Evolutionary conservation across 148 eudicot species (phyloP).

Genomic region (Camellia sinensis): DNA sequence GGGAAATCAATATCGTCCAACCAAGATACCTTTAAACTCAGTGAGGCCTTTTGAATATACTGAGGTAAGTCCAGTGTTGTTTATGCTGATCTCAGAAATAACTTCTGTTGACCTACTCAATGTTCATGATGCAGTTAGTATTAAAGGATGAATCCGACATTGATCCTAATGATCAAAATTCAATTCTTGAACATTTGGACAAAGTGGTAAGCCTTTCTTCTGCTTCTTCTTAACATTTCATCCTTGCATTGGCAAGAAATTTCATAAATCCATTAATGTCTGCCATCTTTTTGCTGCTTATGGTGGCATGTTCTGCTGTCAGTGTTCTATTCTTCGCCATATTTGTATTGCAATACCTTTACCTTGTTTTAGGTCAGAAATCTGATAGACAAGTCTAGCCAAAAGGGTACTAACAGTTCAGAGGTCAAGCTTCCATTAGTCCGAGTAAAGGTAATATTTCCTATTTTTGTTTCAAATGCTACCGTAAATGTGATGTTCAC

Average conservation of each 20-base stretch:
- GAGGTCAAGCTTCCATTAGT: constrained; percentile 85
- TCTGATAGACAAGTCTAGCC: constrained; percentile 73
- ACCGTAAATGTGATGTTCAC: not conserved
- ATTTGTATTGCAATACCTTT: constrained; percentile 11
- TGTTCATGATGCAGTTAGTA: constrained; percentile 53
- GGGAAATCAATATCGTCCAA: constrained; percentile 99
- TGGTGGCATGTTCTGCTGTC: not conserved
- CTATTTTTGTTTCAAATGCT: not conserved
- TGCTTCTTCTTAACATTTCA: not conserved
- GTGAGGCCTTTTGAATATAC: constrained; percentile 94
- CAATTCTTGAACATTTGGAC: constrained; percentile 92
- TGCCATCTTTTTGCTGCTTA: not conserved
- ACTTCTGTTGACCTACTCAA: constrained; percentile 5
- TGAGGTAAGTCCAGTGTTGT: constrained; percentile 54
- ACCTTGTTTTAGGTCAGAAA: constrained; percentile 60
- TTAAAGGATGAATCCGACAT: constrained; percentile 81
- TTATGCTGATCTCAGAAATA: constrained; percentile 16
- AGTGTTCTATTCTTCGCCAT: constrained; percentile 5
- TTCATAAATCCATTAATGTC: not conserved
- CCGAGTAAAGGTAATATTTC: constrained; percentile 67
- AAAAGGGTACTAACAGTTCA: constrained; percentile 38
- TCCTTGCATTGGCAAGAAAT: constrained; percentile 5
- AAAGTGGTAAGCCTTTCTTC: constrained; percentile 54
- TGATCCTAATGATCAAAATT: constrained; percentile 86
- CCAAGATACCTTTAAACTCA: constrained; percentile 88